These are phyloP conservation scores for Carex myosuroides DNA, from an alignment of 176 grass and related monocot genomes.

Conservation along the genomic window DNA sequence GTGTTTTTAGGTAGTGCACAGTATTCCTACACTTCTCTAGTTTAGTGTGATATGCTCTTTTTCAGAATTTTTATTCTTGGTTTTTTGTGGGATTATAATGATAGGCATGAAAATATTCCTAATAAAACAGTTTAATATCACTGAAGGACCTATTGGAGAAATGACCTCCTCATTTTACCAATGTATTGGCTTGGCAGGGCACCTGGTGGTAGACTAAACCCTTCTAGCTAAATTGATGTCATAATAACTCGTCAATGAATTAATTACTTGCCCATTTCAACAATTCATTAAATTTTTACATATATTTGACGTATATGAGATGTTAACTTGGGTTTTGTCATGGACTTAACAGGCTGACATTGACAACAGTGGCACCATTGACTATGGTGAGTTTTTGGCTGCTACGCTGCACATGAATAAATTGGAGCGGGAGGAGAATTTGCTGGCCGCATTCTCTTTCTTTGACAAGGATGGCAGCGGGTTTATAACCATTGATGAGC, in stretches of 20 bases:
- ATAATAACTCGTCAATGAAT: neutral
- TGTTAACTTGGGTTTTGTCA: constrained; percentile 12
- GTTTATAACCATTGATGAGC: constrained; percentile 75
- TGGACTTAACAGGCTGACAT: constrained; percentile 64
- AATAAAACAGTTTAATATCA: neutral
- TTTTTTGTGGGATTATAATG: neutral
- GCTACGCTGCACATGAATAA: constrained; percentile 96
- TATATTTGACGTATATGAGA: neutral
- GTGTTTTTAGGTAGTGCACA: neutral
- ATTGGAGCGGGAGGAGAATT: constrained; percentile 84
- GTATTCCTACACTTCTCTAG: neutral
- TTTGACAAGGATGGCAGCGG: constrained; percentile 95
- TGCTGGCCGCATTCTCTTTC: constrained; percentile 64
- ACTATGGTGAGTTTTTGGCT: constrained; percentile 90
- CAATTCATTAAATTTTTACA: neutral
- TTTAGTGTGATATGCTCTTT: neutral
- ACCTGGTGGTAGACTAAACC: neutral
- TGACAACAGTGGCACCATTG: constrained; percentile 74
- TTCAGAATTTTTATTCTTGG: neutral
- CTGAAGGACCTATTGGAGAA: neutral
- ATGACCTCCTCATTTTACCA: neutral
- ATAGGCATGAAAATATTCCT: neutral
- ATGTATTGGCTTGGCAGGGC: neutral
- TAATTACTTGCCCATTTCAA: neutral
- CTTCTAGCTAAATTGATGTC: neutral